Base-by-base conservation (phyloP, 345 rosid species). In the Camelina sativa region DNA sequence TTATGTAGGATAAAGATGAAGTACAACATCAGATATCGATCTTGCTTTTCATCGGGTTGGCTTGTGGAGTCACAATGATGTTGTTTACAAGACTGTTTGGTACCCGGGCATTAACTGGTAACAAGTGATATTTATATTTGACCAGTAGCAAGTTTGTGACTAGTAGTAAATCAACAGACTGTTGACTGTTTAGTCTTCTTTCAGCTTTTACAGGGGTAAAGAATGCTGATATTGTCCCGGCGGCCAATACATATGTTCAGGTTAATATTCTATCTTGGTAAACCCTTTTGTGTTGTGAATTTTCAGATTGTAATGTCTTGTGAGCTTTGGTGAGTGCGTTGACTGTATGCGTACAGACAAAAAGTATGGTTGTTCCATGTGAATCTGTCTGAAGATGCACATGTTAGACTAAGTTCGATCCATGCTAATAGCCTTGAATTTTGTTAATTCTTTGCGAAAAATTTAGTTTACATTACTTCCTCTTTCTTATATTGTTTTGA, bases 21-120 rank as follows among this genome's bases (percentile, higher is more conserved):
- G 97, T 87, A 71, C 97, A 92, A 52, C 97, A 90, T 80, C 96
- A 91, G 80, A 88, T 94, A 76, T 95, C 97, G n/a, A 74, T 86
- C 76, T 84, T 90, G 76, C 89, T 91, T 60, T 92, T 86, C 81
- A 74, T 85, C 5, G 96, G 96, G 17, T 80, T 91, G 84, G 75
- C 79, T 75, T 86, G 92, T 73, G 96, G 98, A 59, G 20, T 85
- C 70, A 61, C 79, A 43, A 86, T 94, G 98, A 83, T 94, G 76
- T 47, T 85, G 61, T 77, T 87, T 74, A 88, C 97, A 9, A 87
- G 79, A 69, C 72, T 84, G 34, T 94, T 83, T 80, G 97, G 97
- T 53, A 79, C 85, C 70, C 80, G 85, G 88, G 89, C 89, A n/a
- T 82, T 94, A 74, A 82, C 85, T 71, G 98, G 96, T 94, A 88